Evolutionary conservation across 2,329 filamentous ascomycete genomes (phyloP).

Genomic region (Alternaria viburni): DNA sequence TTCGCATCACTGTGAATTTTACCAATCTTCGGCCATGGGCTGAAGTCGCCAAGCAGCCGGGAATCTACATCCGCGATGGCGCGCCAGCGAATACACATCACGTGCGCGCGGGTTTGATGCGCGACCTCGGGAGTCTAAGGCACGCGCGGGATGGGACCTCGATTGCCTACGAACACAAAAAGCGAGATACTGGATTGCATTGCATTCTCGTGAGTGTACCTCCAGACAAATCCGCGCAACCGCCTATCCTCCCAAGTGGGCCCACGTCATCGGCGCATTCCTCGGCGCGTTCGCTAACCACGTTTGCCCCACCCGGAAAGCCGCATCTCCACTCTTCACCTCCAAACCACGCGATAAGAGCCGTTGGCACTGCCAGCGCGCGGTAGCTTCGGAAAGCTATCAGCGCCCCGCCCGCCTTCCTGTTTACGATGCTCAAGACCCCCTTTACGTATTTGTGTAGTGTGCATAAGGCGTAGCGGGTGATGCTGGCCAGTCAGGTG

Average conservation of each 20-base stretch:
- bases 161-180: neutral
- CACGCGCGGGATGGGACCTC: neutral
- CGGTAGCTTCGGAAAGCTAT: neutral
- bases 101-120: neutral
- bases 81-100: neutral
- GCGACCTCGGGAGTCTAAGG: neutral
- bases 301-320: neutral
- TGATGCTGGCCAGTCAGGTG: neutral
- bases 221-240: neutral
- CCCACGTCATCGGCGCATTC: neutral
- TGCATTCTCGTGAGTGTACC: neutral
- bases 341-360: conserved; percentile 8
- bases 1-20: neutral
- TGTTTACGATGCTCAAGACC: neutral
- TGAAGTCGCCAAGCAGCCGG: neutral
- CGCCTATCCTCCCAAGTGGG: neutral
- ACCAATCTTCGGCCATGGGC: neutral
- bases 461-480: neutral
- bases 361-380: neutral
- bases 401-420: neutral
- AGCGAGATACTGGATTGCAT: neutral
- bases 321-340: conserved; percentile 1
- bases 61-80: neutral
- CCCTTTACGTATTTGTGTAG: conserved; percentile 2
- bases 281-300: neutral